phyloP scores from a whole-genome alignment of 116 monocot genomes.

The Thalassia testudinum region DNA sequence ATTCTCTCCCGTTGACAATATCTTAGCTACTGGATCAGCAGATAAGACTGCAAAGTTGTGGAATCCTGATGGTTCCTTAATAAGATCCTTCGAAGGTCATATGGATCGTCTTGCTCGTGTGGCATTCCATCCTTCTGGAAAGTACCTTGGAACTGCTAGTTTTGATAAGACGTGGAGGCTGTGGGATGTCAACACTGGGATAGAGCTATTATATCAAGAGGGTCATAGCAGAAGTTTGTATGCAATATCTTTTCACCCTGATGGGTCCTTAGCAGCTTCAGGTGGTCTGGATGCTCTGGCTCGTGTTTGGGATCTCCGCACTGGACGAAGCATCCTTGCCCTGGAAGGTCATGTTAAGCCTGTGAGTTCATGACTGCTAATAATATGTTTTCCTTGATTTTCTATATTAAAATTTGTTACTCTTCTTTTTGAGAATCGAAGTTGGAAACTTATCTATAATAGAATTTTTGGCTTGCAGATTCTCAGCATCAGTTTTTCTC shows the following conservation, averaged over 20 bases:
- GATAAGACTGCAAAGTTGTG: constrained; percentile 90
- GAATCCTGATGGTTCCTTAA: constrained; percentile 44
- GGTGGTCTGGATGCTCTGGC: constrained; percentile 87
- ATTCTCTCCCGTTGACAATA: constrained; percentile 66
- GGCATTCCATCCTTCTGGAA: constrained; percentile 92
- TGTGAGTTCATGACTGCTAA: constrained; percentile 22
- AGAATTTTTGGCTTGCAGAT: constrained; percentile 24
- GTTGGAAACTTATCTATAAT: background rate
- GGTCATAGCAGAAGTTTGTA: constrained; percentile 93
- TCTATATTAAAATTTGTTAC: background rate
- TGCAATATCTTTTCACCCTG: constrained; percentile 65
- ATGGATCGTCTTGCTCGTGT: constrained; percentile 76
- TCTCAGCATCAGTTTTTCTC: constrained; percentile 78
- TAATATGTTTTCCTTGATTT: background rate
- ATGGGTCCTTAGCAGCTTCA: constrained; percentile 88
- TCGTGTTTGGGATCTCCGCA: constrained; percentile 90
- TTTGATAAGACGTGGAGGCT: constrained; percentile 98
- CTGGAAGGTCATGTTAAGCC: constrained; percentile 93
- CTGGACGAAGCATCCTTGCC: constrained; percentile 84
- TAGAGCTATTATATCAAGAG: constrained; percentile 79
- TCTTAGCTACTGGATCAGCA: constrained; percentile 74
- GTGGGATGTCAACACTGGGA: constrained; percentile 73
- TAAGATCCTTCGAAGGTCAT: constrained; percentile 70
- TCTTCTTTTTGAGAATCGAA: background rate
- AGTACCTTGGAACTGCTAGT: constrained; percentile 84